Conservation (phyloP, 495 filamentous ascomycete genomes). For the Trichocladium uniseriatum region DNA sequence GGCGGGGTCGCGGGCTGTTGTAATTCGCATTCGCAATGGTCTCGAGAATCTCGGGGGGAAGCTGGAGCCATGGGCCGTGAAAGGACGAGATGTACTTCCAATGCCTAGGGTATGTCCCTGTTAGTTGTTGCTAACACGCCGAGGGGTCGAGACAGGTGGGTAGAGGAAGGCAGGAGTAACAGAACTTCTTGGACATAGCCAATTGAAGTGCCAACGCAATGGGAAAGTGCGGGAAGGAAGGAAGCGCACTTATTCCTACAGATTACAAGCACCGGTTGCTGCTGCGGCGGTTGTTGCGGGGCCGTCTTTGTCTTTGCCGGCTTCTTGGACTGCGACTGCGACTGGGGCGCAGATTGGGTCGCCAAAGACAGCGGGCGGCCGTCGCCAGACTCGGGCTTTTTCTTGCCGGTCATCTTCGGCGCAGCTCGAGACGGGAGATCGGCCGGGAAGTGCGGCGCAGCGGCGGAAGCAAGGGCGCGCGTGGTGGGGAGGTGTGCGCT, state of each 20-base stretch:
- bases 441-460: not conserved
- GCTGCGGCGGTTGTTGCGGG: not conserved
- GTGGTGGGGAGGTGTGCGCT: not conserved
- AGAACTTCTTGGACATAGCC: not conserved
- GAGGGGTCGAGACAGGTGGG: not conserved
- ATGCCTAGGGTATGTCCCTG: constrained; percentile 40
- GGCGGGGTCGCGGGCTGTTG: constrained; percentile 60
- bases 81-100: constrained; percentile 79
- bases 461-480: not conserved
- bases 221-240: not conserved
- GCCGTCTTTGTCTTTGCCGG: constrained; percentile 9
- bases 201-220: not conserved
- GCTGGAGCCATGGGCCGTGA: constrained; percentile 78
- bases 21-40: constrained; percentile 70
- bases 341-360: not conserved
- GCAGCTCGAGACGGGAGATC: not conserved
- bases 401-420: constrained; percentile 15
- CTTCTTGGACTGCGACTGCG: constrained; percentile 6
- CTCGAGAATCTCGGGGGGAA: constrained; percentile 72
- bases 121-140: constrained; percentile 1
- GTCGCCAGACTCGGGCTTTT: constrained; percentile 4
- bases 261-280: constrained; percentile 7
- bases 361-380: not conserved
- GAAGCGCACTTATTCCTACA: constrained; percentile 16
- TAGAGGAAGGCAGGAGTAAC: not conserved